Evolutionary conservation across 257 asterid genomes (phyloP), one percentile per base, ranked within the genome.

Genomic region (Solanum chiquidenum): DNA sequence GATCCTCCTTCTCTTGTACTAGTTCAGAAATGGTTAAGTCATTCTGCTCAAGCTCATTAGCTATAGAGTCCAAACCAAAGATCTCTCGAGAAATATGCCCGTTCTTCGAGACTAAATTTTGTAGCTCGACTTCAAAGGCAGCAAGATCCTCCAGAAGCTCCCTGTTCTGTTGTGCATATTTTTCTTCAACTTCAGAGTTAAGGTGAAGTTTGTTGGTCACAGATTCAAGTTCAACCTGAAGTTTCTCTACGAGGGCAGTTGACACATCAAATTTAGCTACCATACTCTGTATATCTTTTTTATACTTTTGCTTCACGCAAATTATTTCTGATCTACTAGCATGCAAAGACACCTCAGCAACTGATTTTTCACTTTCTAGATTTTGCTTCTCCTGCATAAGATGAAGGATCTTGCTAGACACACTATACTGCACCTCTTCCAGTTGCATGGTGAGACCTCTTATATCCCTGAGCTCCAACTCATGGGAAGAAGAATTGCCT

Each of bases 221-320:
- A 68, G 93, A 90, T 86, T 96, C 99, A 35, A 97, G 92, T 87
- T 93, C 94, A 84, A 89, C 88, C 89, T 94, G 95, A 92, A 97
- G 96, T 83, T 92, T 93, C 38, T 92, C 96, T 88, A 95, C 94
- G 72, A 96, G 92, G 83, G 95, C 91, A 92, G 90, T 92, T 29
- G 99, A 94, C 38, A 88, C 80, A 85, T 91, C 93, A 33, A 94
- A 89, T 89, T 93, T 95, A 75, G 87, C 87, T 87, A 64, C 94
- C 91, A 91, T 89, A 35, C 91, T 92, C 49, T 88, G 90, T 89
- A 93, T 86, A 85, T 91, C 92, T 87, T 90, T 90, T 91, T 89
- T 92, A 90, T 92, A 92, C 90, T 88, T 93, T 90, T 93, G 92
- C 95, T 92, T 94, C 93, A 91, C 35, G 38, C 86, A 90, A 91